Evolutionary conservation across 805 yeast genomes (phyloP), one percentile per base, ranked within the genome.

Genomic region (Metschnikowia drakensbergensis): DNA sequence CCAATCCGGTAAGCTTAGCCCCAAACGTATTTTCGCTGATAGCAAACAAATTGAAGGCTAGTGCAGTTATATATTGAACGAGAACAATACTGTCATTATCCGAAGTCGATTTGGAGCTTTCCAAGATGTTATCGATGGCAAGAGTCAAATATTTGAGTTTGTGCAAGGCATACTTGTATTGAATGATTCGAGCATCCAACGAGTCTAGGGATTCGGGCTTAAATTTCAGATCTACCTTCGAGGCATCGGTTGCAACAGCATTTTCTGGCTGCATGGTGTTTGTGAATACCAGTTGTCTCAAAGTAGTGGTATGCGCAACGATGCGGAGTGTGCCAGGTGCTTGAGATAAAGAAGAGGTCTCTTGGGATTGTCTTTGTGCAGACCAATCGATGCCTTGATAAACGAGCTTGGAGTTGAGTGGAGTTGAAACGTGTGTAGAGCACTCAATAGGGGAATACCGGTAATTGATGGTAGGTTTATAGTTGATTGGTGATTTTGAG

Each of bases 101-200:
- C 4, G 35, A 36, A 10, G 26, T 33, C 6, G 40, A n/a, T 2
- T 10, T 25, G 30, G 22, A 11, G 17, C 36, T 33, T n/a, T 50
- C 48, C n/a, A 34, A 28, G 36, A 37, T 28, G 5, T 47, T 43
- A 32, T 58, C 58, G 5, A 51, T 36, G 30, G 57, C 51, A 17
- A 30, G 32, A 1, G 66, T 50, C 40, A 77, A 60, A 31, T 64
- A 63, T 33, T 67, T 67, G 26, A 82, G 57, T 58, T 82, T 82
- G 48, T 65, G 59, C 3, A 76, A 66, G 7, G 82, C 78, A 55
- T 80, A 80, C 47, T 74, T 76, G 61, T 77, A 84, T 60, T 84
- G 87, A 3, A 84, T 62, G 23, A 81, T 69, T 51, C 76, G 76
- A 10, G 82, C 79, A 54, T 83, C 89, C 42, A 75, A 66, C 1